These are phyloP conservation scores for Talinum fruticosum DNA, from an alignment of 148 eudicot genomes.

Conservation along the genomic window DNA sequence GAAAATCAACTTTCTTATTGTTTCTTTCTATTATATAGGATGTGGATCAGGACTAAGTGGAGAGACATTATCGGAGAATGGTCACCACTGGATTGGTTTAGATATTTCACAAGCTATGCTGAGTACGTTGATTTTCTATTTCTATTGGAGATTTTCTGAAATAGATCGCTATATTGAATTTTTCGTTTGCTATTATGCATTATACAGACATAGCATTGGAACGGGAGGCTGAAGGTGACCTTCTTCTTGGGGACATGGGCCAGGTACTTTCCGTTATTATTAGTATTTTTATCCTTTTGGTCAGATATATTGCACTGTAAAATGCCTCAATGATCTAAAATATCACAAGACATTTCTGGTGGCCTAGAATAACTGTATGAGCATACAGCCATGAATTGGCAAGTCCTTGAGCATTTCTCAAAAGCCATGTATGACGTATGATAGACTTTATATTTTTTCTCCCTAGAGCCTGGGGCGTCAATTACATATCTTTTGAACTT, in stretches of 20 bases:
- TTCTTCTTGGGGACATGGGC: constrained; percentile 91
- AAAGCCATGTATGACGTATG: too few relatives aligned
- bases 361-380: too few relatives aligned
- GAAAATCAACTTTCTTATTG: neutral
- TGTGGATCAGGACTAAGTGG: constrained; percentile 99
- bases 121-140: constrained; percentile 38
- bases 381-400: too few relatives aligned
- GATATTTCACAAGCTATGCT: constrained; percentile 94
- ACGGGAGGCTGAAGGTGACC: constrained; percentile 90
- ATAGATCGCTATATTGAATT: constrained; percentile 7
- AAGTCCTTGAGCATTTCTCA: too few relatives aligned
- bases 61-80: constrained; percentile 83
- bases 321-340: too few relatives aligned
- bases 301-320: neutral
- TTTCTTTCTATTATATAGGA: constrained; percentile 38
- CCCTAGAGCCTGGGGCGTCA: too few relatives aligned
- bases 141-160: neutral
- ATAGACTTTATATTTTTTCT: too few relatives aligned
- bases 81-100: constrained; percentile 94
- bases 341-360: too few relatives aligned
- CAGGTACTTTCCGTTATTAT: constrained; percentile 45
- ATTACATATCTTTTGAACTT: too few relatives aligned
- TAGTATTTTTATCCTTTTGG: neutral
- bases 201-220: constrained; percentile 72
- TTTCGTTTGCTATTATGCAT: constrained; percentile 8